Conservation (phyloP, 2,329 filamentous ascomycete species). For the Fusarium coicis region DNA sequence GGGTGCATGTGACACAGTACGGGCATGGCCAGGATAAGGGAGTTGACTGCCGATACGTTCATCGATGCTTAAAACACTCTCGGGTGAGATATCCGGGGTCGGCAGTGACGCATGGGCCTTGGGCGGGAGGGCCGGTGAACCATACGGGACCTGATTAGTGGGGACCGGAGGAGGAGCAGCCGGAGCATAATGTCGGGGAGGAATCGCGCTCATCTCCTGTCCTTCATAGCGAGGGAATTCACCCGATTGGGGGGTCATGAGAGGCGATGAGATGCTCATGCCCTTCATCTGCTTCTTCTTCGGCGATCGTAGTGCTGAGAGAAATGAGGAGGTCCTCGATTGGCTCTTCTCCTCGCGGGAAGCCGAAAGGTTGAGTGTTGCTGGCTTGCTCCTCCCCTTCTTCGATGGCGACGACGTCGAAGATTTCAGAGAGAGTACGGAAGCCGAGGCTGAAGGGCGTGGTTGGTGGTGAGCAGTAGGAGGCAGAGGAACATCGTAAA, state of each 20-base stretch:
- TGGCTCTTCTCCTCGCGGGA: conserved; percentile 60
- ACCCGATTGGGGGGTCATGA: conserved; percentile 71
- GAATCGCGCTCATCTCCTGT: conserved; percentile 68
- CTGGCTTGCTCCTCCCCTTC: conserved; percentile 61
- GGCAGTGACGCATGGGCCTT: conserved; percentile 39
- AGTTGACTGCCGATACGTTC: conserved; percentile 62
- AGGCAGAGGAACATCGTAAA: conserved; percentile 56
- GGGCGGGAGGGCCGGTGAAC: conserved; percentile 36
- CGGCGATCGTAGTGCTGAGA: conserved; percentile 71
- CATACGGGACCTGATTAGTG: conserved; percentile 54
- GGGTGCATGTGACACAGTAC: conserved; percentile 52
- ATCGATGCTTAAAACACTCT: conserved; percentile 62
- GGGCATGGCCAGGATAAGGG: conserved; percentile 47
- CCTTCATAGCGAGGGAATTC: conserved; percentile 66
- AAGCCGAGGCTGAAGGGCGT: conserved; percentile 31
- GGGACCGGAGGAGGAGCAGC: conserved; percentile 67
- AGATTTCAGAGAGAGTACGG: conserved; percentile 41
- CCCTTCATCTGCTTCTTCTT: conserved; percentile 63
- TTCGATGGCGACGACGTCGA: conserved; percentile 51
- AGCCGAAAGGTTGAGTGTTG: conserved; percentile 59
- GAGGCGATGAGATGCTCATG: conserved; percentile 71
- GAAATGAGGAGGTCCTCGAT: conserved; percentile 68
- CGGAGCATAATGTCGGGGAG: conserved; percentile 68
- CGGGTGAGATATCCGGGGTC: conserved; percentile 54
- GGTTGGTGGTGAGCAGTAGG: conserved; percentile 43